These are phyloP conservation scores for Hericium coralloides DNA, from an alignment of 768 basidiomycete genomes.

Conservation along the genomic window DNA sequence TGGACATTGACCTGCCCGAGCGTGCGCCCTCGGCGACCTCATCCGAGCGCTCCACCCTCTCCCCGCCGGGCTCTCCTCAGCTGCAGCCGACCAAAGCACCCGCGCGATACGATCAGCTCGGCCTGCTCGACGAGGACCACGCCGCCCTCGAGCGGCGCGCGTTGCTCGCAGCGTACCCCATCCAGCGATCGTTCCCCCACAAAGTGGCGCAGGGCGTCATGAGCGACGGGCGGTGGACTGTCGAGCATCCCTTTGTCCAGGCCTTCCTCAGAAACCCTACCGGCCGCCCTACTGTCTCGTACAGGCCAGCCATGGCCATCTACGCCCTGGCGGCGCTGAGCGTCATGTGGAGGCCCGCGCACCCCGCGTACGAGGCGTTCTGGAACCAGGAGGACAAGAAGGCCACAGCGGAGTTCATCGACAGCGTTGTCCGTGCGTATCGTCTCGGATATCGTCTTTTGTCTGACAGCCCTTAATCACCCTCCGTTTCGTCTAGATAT, in stretches of 20 bases:
- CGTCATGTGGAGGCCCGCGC: slow-evolving; percentile 10
- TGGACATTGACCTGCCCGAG: background rate
- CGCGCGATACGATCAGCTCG: slow-evolving; percentile 13
- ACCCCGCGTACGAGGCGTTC: slow-evolving; percentile 12
- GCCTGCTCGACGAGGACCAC: slow-evolving; percentile 5
- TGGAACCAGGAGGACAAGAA: slow-evolving; percentile 9
- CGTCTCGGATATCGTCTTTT: background rate
- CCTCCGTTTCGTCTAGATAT: background rate
- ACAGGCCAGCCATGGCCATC: slow-evolving; percentile 7
- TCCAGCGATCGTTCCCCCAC: slow-evolving; percentile 3
- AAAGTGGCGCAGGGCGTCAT: slow-evolving; percentile 10
- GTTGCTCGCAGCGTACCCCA: slow-evolving; percentile 1
- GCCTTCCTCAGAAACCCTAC: slow-evolving; percentile 8
- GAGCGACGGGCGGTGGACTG: slow-evolving; percentile 13
- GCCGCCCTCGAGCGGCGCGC: background rate
- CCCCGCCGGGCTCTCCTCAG: background rate
- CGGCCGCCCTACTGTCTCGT: slow-evolving; percentile 4
- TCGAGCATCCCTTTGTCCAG: slow-evolving; percentile 9
- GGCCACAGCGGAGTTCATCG: slow-evolving; percentile 9
- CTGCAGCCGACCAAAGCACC: background rate
- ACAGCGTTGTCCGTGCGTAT: slow-evolving; percentile 12
- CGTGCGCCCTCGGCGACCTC: slow-evolving; percentile 7
- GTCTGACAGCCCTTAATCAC: no score
- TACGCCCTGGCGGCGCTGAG: slow-evolving; percentile 12
- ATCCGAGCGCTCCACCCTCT: background rate